Evolutionary conservation across 352 stramenopile genomes (phyloP), one percentile per base, ranked within the genome.

Genomic region (Globisporangium camurandrum): DNA sequence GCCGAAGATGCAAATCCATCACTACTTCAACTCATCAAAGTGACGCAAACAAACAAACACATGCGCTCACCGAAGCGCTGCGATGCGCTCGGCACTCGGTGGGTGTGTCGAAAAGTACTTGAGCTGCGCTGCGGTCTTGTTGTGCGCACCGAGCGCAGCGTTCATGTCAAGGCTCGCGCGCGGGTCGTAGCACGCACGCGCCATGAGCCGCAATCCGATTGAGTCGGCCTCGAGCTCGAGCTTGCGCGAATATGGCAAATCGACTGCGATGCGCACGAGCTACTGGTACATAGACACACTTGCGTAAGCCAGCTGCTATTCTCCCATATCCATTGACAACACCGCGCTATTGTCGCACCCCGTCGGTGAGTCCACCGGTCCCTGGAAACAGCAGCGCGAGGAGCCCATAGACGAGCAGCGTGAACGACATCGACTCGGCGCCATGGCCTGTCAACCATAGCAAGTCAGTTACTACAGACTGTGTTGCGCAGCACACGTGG

Each of bases 91-190:
- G 8, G 63, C 39, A 59, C 75, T 86, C 4, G 77, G 77, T 4
- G 77, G 77, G 30, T 88, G 74, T 10, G 77, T 88, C 39, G 77
- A 88, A 27, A 88, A 84, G 46, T 88, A 88, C 49, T 86, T 88
- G 56, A 75, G 50, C 19, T 75, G 46, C 3, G 58, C 54, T n/a
- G 9, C 49, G 16, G 57, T 44, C 24, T 66, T 61, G 20, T 67
- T 37, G 3, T 79, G 49, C 20, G 64, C 48, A 19, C 63, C 57
- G 24, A 75, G 38, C 22, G 57, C 56, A n/a, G 66, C 59, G 43
- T 75, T 73, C 62, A 84, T 79, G 55, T 78, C 55, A 36, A 77
- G 65, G 24, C 71, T 84, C 16, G 69, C 71, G 10, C 67, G 69
- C 48, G 71, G 71, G 44, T 78, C 66, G 33, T 78, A 84, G 50